These are phyloP conservation scores for Cylindrotheca closterium DNA, from an alignment of 108 stramenopile genomes.

Conservation along the genomic window DNA sequence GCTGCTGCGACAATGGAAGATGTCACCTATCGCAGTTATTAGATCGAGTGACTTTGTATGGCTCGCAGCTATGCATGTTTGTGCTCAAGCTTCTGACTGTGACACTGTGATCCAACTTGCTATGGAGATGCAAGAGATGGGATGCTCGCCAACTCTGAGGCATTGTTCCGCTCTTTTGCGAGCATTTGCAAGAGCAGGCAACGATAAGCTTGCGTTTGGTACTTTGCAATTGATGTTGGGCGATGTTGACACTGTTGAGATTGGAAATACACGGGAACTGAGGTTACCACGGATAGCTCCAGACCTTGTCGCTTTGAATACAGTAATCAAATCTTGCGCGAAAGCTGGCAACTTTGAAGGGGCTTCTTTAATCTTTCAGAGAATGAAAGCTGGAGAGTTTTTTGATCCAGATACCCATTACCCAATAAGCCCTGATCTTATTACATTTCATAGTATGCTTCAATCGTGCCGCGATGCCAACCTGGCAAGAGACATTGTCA, in stretches of 20 bases:
- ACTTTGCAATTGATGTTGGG: constrained; percentile 28
- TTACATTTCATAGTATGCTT: constrained; percentile 55
- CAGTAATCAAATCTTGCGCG: constrained; percentile 42
- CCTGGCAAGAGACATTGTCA: constrained; percentile 29
- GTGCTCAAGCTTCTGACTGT: constrained; percentile 38
- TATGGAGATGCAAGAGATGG: constrained; percentile 24
- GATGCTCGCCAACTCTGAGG: constrained; percentile 8
- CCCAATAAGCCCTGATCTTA: constrained; percentile 33
- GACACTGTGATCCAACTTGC: constrained; percentile 25
- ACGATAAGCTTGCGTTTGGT: constrained; percentile 20
- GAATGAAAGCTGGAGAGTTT: constrained; percentile 42
- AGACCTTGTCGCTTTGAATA: constrained; percentile 43
- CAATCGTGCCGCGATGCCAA: constrained; percentile 37
- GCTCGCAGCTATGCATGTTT: constrained; percentile 35
- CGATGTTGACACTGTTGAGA: neutral
- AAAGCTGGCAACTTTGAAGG: constrained; percentile 30
- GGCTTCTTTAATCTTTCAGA: constrained; percentile 31
- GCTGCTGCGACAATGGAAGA: constrained; percentile 41
- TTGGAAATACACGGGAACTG: neutral
- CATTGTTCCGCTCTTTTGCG: constrained; percentile 31
- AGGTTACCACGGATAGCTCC: constrained; percentile 15
- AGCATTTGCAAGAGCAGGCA: constrained; percentile 23
- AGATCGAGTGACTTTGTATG: constrained; percentile 23
- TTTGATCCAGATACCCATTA: constrained; percentile 4
- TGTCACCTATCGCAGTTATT: neutral